These are phyloP conservation scores for Solanum dulcamara DNA, from an alignment of 257 asterid species.

Conservation along the genomic window DNA sequence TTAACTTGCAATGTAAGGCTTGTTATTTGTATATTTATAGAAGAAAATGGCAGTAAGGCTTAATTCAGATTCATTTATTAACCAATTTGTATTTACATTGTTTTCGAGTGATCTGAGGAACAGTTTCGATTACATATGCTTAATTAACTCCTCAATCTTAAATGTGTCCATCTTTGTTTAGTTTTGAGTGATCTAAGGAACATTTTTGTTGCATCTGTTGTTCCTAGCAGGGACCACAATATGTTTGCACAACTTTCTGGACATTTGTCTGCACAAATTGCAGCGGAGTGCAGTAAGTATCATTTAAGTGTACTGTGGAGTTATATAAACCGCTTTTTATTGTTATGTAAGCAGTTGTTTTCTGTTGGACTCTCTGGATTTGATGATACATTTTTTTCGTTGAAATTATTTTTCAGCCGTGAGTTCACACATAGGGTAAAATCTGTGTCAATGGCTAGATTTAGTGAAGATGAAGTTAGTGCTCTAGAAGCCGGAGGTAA, in stretches of 20 bases:
- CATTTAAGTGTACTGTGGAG: not conserved
- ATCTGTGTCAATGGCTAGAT: conserved; percentile 84
- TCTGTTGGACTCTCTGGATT: not conserved
- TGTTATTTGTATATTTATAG: not conserved
- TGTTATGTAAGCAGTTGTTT: not conserved
- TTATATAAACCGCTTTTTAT: not conserved
- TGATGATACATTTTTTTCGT: not conserved
- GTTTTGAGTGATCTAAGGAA: not conserved
- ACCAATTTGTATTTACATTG: not conserved
- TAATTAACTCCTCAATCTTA: not conserved
- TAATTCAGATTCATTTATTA: not conserved
- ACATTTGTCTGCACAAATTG: conserved; percentile 87
- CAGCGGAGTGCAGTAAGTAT: conserved; percentile 94
- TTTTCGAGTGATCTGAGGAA: not conserved
- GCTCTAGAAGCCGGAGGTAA: conserved; percentile 87
- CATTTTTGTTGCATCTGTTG: not conserved
- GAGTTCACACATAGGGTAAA: conserved; percentile 87
- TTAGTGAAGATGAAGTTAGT: conserved; percentile 56
- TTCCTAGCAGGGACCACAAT: conserved; percentile 80
- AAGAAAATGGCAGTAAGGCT: not conserved
- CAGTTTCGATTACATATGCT: not conserved
- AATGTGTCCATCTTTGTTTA: not conserved
- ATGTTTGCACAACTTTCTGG: conserved; percentile 87
- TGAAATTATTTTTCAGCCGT: conserved; percentile 40
- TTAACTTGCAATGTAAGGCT: not conserved